phyloP scores from a whole-genome alignment of 2,329 filamentous ascomycete species.

The Alternaria gaisen region DNA sequence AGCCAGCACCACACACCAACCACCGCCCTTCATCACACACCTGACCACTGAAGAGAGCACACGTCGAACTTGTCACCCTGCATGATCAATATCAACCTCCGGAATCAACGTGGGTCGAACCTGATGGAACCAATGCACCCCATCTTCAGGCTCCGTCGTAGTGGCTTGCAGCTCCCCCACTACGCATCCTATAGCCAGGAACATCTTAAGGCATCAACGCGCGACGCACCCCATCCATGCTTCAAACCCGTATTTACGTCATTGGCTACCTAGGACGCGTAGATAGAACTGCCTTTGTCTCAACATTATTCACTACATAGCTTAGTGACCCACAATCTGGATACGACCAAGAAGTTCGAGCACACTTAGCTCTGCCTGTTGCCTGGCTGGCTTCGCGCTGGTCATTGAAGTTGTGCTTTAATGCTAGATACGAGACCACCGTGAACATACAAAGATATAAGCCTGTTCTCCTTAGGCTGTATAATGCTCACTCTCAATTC shows the following conservation, averaged over 20 bases:
- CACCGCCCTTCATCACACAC: neutral
- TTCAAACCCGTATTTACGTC: neutral
- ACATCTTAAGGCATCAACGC: neutral
- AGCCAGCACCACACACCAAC: neutral
- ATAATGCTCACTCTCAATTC: no score
- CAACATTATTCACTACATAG: neutral
- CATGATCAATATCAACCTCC: neutral
- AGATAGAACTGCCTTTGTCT: neutral
- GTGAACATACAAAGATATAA: no score
- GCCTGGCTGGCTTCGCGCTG: no score
- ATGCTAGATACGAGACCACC: no score
- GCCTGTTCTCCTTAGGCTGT: no score
- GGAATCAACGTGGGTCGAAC: neutral
- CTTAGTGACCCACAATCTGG: no score
- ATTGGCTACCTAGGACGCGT: neutral
- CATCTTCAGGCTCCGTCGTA: neutral
- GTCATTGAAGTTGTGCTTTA: no score
- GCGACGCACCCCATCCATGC: neutral
- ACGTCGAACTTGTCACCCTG: conserved; percentile 12
- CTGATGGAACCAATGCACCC: conserved; percentile 4
- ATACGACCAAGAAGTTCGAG: no score
- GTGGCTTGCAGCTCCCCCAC: conserved; percentile 5
- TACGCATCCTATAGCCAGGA: neutral
- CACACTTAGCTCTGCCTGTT: no score
- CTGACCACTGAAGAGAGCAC: conserved; percentile 16